Percentiles rank a stretch among this genome's conserved stretches.
Conservation (phyloP, 2,329 filamentous ascomycete species). For the Colletotrichum sp. region DNA sequence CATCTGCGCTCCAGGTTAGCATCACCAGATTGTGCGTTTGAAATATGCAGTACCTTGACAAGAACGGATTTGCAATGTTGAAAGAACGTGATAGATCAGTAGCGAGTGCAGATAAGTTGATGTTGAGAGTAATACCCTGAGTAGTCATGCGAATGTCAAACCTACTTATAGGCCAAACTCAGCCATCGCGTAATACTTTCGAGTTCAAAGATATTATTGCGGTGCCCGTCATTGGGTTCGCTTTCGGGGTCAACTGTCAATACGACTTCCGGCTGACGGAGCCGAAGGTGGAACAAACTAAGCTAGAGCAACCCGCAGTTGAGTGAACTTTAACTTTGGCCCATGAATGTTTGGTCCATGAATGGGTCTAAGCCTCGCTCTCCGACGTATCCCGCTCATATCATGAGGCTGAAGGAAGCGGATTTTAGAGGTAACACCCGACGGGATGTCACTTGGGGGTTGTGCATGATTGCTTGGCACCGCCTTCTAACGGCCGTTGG, state of each 20-base stretch:
- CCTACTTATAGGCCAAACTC: not conserved
- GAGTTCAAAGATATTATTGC: not conserved
- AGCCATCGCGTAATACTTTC: not conserved
- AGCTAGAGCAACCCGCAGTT: not conserved
- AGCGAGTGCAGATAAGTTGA: not conserved
- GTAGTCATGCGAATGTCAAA: not conserved
- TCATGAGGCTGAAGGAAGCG: not conserved
- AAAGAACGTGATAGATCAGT: not conserved
- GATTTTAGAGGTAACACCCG: not conserved
- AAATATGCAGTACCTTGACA: not conserved
- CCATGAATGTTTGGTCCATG: not conserved
- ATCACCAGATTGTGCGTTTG: too few relatives aligned
- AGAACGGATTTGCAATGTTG: not conserved
- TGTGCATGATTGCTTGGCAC: not conserved
- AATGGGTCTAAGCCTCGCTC: not conserved
- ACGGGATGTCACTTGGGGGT: not conserved
- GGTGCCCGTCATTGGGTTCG: not conserved
- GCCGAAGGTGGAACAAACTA: not conserved
- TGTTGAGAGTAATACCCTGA: not conserved
- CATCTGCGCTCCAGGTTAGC: not conserved
- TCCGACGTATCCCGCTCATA: not conserved
- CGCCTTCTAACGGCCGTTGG: accelerated
- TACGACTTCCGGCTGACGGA: not conserved
- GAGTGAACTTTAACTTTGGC: not conserved
- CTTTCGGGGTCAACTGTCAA: not conserved